A percentile compares a stretch with the other conserved stretches of the same genome.
Evolutionary conservation across 352 stramenopile species (phyloP).

Genomic region (Thraustochytrium striatum): DNA sequence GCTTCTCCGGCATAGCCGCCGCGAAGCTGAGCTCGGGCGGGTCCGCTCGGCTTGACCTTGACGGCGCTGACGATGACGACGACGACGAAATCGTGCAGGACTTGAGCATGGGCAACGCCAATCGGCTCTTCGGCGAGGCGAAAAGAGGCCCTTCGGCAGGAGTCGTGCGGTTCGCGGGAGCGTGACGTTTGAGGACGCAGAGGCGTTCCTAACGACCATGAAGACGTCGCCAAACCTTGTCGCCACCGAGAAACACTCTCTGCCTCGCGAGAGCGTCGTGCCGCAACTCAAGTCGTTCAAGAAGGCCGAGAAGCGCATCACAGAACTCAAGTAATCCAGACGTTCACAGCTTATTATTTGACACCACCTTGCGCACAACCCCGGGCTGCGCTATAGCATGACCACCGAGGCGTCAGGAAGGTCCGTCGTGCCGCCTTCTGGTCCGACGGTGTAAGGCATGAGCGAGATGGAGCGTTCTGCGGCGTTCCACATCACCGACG

Average conservation of each 20-base stretch:
- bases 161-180: not conserved
- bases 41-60: not conserved
- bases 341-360: not conserved
- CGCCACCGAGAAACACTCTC: not conserved
- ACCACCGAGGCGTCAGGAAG: too few species aligned
- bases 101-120: not conserved
- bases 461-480: not conserved
- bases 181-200: constrained; percentile 30
- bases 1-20: not conserved
- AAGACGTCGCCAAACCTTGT: not conserved
- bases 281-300: not conserved
- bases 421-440: too few species aligned
- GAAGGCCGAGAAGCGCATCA: not conserved
- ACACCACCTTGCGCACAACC: not conserved
- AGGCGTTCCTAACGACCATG: not conserved
- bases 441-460: not conserved
- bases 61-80: not conserved
- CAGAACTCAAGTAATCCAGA: not conserved
- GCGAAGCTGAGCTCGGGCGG: not conserved
- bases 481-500: not conserved
- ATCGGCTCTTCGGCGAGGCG: not conserved
- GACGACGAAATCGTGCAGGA: not conserved
- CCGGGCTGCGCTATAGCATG: too few species aligned
- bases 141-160: not conserved
- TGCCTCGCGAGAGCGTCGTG: not conserved